Evolutionary conservation across 2,329 filamentous ascomycete genomes (phyloP), one percentile per base, ranked within the genome.

Genomic region (Fusarium chlamydosporum): DNA sequence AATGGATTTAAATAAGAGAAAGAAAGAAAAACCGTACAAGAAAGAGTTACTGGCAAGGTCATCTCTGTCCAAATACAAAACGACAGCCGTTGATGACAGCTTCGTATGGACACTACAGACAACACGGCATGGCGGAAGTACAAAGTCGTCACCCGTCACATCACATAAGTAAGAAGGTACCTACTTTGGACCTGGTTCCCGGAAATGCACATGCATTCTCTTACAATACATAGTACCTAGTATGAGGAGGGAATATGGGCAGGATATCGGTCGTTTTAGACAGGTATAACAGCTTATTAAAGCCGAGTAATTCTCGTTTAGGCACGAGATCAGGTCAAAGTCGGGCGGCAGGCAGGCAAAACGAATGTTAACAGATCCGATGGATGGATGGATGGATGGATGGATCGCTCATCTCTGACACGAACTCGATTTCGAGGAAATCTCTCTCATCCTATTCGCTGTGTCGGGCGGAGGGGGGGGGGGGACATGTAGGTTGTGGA

Each of bases 251-350:
- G 23, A 23, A 23, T 23, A 58, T 42, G 45, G 46, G 35, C 34
- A 40, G 41, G 27, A 45, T 40, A 47, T 56, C 57, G 43, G 46
- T 59, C 61, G 56, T 59, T 56, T 60, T 56, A 50, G 58, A 56
- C 61, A 59, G 38, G 42, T 70, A 57, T 58, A 63, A 58, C 60
- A 58, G 57, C 45, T 56, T 35, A 61, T 41, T 11, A 38, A 68
- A 71, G 67, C 70, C 70, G 70, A 72, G 43, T 64, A 66, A 68
- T 73, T 74, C 65, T 74, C 71, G 70, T 72, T 64, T 74, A 57
- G 26, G 65, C 55, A 38, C 63, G 55, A 68, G 58, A 55, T 58
- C 43, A 38, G 52, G 47, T 46, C 52, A 60, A 69, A 60, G 41
- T 72, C 64, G 61, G 35, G 60, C 56, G 60, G 60, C 54, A 37